These are phyloP conservation scores for Stygiomarasmius scandens DNA, from an alignment of 1,284 basidiomycete species.

Conservation along the genomic window DNA sequence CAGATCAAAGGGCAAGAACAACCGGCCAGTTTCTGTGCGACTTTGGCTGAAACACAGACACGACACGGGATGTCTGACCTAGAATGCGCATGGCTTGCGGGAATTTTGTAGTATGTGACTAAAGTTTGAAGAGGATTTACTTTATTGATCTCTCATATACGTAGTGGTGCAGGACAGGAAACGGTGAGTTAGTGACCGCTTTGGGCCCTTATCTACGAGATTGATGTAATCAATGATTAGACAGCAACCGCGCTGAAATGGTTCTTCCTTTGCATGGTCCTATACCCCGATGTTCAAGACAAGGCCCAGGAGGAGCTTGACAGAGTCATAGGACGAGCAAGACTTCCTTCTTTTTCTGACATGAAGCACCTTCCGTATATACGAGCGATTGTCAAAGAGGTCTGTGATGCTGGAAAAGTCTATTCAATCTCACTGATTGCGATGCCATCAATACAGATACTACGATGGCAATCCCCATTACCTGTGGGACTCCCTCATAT, in stretches of 20 bases:
- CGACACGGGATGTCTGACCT: background rate
- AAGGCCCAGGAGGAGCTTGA: conserved; percentile 7
- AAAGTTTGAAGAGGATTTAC: background rate
- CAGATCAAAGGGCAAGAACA: background rate
- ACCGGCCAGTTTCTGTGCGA: conserved; percentile 1
- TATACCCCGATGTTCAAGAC: conserved; percentile 2
- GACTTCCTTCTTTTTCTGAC: conserved; percentile 8
- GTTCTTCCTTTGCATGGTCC: conserved; percentile 5
- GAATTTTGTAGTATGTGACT: background rate
- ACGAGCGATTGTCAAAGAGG: conserved; percentile 10
- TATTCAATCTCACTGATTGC: background rate
- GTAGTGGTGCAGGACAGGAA: conserved; percentile 5
- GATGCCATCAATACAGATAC: background rate
- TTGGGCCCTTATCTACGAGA: background rate
- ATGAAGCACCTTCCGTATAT: conserved; percentile 10
- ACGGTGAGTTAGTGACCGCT: conserved; percentile 1
- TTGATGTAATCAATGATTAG: background rate
- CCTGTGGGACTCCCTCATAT: conserved; percentile 7
- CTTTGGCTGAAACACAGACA: background rate
- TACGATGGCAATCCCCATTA: conserved; percentile 4
- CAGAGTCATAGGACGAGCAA: conserved; percentile 7
- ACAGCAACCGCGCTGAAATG: conserved; percentile 2
- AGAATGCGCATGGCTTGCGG: conserved; percentile 8
- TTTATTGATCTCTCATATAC: background rate
- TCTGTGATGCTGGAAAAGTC: background rate